Base-by-base conservation (phyloP, 805 yeast genomes). In the Saturnispora diversa region DNA sequence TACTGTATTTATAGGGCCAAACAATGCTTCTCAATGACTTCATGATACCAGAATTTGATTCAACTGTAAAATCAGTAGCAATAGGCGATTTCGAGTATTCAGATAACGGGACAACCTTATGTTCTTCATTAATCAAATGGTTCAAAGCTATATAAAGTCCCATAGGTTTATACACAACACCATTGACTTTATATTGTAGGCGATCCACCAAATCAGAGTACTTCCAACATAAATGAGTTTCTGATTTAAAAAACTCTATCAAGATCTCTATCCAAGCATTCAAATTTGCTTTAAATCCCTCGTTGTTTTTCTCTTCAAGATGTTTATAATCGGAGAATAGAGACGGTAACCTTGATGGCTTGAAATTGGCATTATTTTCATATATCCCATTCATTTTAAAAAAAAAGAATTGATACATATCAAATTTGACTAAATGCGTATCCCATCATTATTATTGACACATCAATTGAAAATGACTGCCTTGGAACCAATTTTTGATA, bases 281-380 rank as follows among this genome's bases (percentile, higher is more conserved):
- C 11, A 72, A 20, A 46, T 73, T 73, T 12, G 78, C 78, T 17
- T 55, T 63, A 41, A 60, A 72, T 6, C 79, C 79, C 41, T 69
- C 75, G 3, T 59, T 62, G 44, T 73, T 73, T 3, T 55, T 34
- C 10, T 65, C 69, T 41, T 60, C 56, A 23, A 73, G 56, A n/a
- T 64, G 56, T 8, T 59, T 47, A 46, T 70, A 73, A 46, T 72
- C 69, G 2, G 75, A 68, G 44, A 63, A 73, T 31, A 73, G 58
- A n/a, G 77, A 72, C 5, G 59, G 53, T 25, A 69, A 53, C 20
- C 79, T 56, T 8, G 66, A 50, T 6, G 25, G 35, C n/a, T 43
- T 33, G 22, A 46, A 46, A 10, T 46, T 41, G 3, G 20, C 6
- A 22, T 42, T 30, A 3, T 32, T 16, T 2, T 23, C 17, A 28